Evolutionary conservation across 169 alveolate species (phyloP).

Genomic region (Eimeria nieschulzi): DNA sequence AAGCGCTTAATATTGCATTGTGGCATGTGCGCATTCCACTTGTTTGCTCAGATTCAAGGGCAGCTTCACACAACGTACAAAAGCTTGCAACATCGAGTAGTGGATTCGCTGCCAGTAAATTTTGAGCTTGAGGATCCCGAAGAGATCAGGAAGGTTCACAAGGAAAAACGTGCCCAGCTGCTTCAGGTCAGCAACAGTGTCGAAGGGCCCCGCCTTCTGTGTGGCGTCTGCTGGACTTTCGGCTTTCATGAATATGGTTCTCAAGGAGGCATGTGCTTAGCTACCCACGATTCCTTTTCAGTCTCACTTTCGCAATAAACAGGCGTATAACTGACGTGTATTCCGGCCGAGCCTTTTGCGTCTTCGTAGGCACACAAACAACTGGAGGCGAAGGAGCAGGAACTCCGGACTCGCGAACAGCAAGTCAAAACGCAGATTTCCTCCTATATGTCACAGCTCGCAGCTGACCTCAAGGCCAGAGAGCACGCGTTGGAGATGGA

Average conservation of each 20-base stretch:
- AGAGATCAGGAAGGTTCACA: constrained; percentile 1
- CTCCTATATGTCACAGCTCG: not conserved
- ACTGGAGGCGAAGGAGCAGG: constrained; percentile 35
- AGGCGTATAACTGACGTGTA: too few relatives aligned
- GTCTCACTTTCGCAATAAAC: too few relatives aligned
- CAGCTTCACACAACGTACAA: constrained; percentile 54
- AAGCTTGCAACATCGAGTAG: constrained; percentile 47
- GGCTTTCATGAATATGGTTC: too few relatives aligned
- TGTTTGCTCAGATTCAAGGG: constrained; percentile 36
- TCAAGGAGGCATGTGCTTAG: too few relatives aligned
- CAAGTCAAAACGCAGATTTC: not conserved
- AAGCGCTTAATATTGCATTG: too few relatives aligned
- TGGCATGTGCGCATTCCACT: too few relatives aligned
- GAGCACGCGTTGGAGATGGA: constrained; percentile 26
- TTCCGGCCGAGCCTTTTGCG: too few relatives aligned
- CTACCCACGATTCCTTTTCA: too few relatives aligned
- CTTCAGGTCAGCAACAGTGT: not conserved
- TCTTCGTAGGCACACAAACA: not conserved
- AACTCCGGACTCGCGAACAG: constrained; percentile 15
- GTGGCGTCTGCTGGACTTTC: too few relatives aligned
- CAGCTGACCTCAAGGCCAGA: not conserved
- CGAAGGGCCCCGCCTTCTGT: too few relatives aligned
- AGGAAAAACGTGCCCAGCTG: not conserved
- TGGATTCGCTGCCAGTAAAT: constrained; percentile 54
- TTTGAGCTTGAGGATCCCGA: constrained; percentile 53